These are phyloP conservation scores for Backusella mclennaniae DNA, from an alignment of 192 early-diverging fungal genomes.

Conservation along the genomic window DNA sequence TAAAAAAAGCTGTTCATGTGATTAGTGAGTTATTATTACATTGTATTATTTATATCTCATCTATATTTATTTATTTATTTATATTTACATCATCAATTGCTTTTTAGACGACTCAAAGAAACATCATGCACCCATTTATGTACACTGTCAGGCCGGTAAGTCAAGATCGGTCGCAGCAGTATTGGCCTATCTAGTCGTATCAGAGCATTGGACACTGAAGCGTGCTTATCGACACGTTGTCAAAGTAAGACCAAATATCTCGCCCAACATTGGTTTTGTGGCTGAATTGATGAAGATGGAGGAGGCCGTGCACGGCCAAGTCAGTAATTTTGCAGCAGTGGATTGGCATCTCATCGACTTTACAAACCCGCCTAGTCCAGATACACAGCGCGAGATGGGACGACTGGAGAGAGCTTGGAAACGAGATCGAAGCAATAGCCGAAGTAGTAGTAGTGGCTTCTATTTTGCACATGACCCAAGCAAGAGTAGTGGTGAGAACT, in stretches of 20 bases:
- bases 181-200: conserved; percentile 63
- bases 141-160: conserved; percentile 77
- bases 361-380: conserved; percentile 14
- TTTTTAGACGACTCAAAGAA: conserved; percentile 31
- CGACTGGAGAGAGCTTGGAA: conserved; percentile 18
- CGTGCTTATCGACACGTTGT: conserved; percentile 67
- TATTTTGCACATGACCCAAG: neutral
- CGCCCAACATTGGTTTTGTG: conserved; percentile 79
- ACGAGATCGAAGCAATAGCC: neutral
- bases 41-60: neutral
- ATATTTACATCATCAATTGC: neutral
- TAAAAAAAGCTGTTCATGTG: conserved; percentile 63
- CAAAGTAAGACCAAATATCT: conserved; percentile 61
- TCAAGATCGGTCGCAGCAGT: conserved; percentile 69
- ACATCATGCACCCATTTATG: conserved; percentile 57
- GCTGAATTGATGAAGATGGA: conserved; percentile 67
- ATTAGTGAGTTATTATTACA: conserved; percentile 51
- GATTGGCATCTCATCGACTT: conserved; percentile 25
- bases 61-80: neutral
- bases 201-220: conserved; percentile 59
- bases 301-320: conserved; percentile 51
- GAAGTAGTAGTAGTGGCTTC: neutral
- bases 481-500: neutral
- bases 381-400: conserved; percentile 18
- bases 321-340: conserved; percentile 32